Evolutionary conservation across 345 rosid genomes (phyloP).

Genomic region (Gossypium raimondii): DNA sequence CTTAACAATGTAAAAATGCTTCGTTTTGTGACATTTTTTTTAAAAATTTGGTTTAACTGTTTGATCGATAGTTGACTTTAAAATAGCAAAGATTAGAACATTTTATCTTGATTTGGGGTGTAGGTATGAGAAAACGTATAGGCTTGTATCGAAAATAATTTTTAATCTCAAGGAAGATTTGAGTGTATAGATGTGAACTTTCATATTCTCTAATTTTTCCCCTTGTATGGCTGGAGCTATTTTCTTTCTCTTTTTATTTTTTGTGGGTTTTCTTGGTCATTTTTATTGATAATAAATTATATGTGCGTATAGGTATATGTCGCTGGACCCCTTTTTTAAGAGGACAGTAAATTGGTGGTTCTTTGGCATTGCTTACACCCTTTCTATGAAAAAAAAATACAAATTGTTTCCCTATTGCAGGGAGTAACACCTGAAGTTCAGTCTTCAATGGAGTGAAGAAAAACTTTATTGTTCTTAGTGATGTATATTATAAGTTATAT

Average conservation of each 20-base stretch:
- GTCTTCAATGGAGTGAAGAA: not conserved
- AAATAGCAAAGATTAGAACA: not conserved
- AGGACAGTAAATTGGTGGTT: not conserved
- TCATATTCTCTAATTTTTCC: not conserved
- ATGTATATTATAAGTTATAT: not conserved
- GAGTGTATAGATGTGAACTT: not conserved
- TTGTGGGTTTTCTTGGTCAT: too few species aligned
- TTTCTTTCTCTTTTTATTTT: not conserved
- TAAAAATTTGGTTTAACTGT: not conserved
- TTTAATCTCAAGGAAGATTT: not conserved
- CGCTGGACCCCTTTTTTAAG: not conserved
- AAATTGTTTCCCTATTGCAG: not conserved
- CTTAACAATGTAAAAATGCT: not conserved
- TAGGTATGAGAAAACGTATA: not conserved
- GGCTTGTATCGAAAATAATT: not conserved
- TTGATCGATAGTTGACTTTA: slow-evolving; percentile 8
- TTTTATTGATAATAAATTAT: too few species aligned
- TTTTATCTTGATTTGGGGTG: not conserved
- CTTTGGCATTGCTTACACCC: not conserved
- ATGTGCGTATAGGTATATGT: too few species aligned
- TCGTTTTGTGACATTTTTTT: not conserved
- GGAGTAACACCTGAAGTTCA: not conserved
- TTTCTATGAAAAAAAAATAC: not conserved
- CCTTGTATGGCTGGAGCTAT: too few species aligned
- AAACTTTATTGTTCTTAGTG: not conserved